phyloP scores from a whole-genome alignment of 768 basidiomycete genomes.

The Asterophora parasitica region DNA sequence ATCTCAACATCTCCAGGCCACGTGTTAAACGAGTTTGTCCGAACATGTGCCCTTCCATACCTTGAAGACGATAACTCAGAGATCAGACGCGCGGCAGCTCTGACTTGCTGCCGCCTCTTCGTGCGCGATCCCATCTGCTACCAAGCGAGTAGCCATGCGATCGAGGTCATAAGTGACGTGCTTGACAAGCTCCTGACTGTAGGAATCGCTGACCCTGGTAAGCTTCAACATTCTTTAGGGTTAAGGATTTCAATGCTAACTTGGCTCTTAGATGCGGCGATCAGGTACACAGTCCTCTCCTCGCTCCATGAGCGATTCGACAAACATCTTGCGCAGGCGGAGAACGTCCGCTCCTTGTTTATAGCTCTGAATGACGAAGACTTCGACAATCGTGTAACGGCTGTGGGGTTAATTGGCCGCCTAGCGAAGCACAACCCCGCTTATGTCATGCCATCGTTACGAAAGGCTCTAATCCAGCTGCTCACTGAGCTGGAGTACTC shows the following conservation, averaged over 20 bases:
- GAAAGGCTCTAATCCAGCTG: slow-evolving; percentile 93
- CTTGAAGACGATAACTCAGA: slow-evolving; percentile 89
- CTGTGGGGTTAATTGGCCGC: slow-evolving; percentile 87
- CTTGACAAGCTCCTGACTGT: slow-evolving; percentile 93
- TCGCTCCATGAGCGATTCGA: slow-evolving; percentile 92
- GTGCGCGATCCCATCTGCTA: slow-evolving; percentile 94
- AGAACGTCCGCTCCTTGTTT: slow-evolving; percentile 96
- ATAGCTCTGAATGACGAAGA: slow-evolving; percentile 97
- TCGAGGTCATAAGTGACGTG: slow-evolving; percentile 97
- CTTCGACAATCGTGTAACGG: slow-evolving; percentile 89
- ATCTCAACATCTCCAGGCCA: slow-evolving; percentile 53
- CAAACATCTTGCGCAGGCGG: slow-evolving; percentile 94
- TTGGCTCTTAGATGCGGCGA: slow-evolving; percentile 57
- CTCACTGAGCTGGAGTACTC: slow-evolving; percentile 97
- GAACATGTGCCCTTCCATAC: slow-evolving; percentile 86
- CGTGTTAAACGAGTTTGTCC: slow-evolving; percentile 92
- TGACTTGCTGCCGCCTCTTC: slow-evolving; percentile 89
- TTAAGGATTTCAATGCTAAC: slow-evolving; percentile 8
- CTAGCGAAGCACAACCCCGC: slow-evolving; percentile 95
- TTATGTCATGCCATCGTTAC: slow-evolving; percentile 95
- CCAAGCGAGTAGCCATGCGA: slow-evolving; percentile 92
- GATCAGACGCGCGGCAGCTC: slow-evolving; percentile 83
- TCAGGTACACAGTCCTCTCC: slow-evolving; percentile 81
- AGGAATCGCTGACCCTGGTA: slow-evolving; percentile 94
- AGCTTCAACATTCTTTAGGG: slow-evolving; percentile 2